Evolutionary conservation across 257 asterid species (phyloP).

Genomic region (Lantana camara): DNA sequence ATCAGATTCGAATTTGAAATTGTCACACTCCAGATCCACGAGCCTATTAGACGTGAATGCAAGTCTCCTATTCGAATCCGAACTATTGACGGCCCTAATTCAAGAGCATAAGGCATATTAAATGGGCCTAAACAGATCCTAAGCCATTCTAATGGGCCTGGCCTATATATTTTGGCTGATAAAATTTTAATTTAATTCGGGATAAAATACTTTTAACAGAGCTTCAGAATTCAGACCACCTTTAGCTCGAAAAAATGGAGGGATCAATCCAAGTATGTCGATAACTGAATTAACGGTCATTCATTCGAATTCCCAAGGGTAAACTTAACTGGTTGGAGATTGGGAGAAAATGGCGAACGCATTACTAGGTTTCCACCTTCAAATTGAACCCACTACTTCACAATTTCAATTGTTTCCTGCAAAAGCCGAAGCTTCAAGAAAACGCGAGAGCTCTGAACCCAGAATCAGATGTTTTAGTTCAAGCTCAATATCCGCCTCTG

Average conservation of each 20-base stretch:
- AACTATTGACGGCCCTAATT: too few species aligned
- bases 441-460: slow-evolving; percentile 27
- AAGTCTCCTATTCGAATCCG: too few species aligned
- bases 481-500: slow-evolving; percentile 6
- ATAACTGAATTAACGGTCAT: slow-evolving; percentile 38
- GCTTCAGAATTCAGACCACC: background rate
- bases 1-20: too few species aligned
- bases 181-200: background rate
- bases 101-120: too few species aligned
- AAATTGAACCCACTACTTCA: slow-evolving; percentile 24
- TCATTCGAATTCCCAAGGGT: background rate
- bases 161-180: background rate
- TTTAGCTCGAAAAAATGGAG: background rate
- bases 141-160: too few species aligned
- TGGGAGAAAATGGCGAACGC: slow-evolving; percentile 33
- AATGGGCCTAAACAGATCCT: too few species aligned
- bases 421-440: slow-evolving; percentile 32
- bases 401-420: slow-evolving; percentile 21
- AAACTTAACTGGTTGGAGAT: background rate
- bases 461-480: slow-evolving; percentile 19
- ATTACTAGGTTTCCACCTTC: slow-evolving; percentile 23
- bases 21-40: too few species aligned
- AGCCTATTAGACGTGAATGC: too few species aligned
- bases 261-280: background rate
- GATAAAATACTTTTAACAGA: background rate